These are phyloP conservation scores for Silene conica DNA, from an alignment of 148 eudicot species.

Conservation along the genomic window DNA sequence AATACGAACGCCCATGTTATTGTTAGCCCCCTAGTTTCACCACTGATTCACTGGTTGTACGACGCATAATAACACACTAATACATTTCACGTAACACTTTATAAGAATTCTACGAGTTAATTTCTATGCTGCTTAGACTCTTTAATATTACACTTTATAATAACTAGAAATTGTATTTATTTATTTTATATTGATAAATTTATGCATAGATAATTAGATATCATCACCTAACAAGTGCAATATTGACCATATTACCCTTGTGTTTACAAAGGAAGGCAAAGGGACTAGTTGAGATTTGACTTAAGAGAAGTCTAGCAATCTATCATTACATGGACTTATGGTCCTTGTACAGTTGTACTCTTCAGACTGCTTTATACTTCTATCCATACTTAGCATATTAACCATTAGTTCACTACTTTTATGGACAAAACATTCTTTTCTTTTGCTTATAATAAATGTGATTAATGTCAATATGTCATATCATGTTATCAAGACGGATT, in stretches of 20 bases:
- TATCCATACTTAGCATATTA: neutral
- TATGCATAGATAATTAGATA: neutral
- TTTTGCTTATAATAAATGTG: neutral
- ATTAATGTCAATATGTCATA: no score
- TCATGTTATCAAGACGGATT: neutral
- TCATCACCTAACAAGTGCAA: neutral
- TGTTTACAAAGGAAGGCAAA: neutral
- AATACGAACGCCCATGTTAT: no score
- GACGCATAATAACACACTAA: no score
- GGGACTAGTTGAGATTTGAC: neutral
- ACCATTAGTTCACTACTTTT: neutral
- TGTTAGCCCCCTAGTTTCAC: no score
- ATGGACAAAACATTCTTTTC: neutral
- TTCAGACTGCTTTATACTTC: neutral
- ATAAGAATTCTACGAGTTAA: no score
- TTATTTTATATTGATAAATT: no score
- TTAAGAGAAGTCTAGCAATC: neutral
- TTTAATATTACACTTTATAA: no score
- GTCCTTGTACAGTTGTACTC: neutral
- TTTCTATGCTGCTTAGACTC: no score
- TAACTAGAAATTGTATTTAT: no score
- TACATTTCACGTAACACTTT: no score
- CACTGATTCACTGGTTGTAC: no score
- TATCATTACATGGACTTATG: neutral
- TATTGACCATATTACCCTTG: conserved; percentile 26